A percentile compares a stretch with the other conserved stretches of the same genome.
Conservation (phyloP, 148 eudicot genomes). For the Camellia japonica region DNA sequence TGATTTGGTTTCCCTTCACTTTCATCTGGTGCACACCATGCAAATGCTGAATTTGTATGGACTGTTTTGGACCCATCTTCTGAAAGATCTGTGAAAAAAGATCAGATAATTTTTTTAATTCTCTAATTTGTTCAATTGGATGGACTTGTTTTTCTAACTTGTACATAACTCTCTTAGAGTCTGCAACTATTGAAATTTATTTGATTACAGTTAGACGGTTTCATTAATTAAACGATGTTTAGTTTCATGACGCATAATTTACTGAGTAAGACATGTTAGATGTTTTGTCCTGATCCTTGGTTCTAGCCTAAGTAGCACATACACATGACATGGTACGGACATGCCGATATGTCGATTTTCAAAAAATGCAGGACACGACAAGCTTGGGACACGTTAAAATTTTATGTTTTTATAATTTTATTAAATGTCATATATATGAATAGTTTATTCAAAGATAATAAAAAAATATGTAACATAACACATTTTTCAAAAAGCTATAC, state of each 20-base stretch:
- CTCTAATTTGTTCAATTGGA: background rate
- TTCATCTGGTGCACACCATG: background rate
- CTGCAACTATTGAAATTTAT: background rate
- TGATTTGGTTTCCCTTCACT: background rate
- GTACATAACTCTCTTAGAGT: background rate
- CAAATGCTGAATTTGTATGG: background rate
- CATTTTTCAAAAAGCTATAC: too few species aligned
- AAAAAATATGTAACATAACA: too few species aligned
- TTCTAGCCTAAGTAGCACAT: background rate
- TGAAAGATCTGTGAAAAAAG: background rate
- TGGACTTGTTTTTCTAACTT: background rate
- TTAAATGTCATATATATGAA: too few species aligned
- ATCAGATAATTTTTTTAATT: background rate
- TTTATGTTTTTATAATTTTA: too few species aligned
- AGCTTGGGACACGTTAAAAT: too few species aligned
- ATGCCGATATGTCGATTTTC: too few species aligned
- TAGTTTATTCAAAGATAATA: too few species aligned
- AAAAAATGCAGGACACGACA: too few species aligned
- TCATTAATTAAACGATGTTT: background rate
- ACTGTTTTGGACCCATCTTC: background rate
- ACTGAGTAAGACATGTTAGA: background rate
- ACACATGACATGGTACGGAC: too few species aligned
- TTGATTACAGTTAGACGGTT: background rate
- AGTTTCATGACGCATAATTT: background rate
- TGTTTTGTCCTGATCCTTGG: background rate